phyloP scores from a whole-genome alignment of 2,329 filamentous ascomycete species.

The Fusarium sp. region DNA sequence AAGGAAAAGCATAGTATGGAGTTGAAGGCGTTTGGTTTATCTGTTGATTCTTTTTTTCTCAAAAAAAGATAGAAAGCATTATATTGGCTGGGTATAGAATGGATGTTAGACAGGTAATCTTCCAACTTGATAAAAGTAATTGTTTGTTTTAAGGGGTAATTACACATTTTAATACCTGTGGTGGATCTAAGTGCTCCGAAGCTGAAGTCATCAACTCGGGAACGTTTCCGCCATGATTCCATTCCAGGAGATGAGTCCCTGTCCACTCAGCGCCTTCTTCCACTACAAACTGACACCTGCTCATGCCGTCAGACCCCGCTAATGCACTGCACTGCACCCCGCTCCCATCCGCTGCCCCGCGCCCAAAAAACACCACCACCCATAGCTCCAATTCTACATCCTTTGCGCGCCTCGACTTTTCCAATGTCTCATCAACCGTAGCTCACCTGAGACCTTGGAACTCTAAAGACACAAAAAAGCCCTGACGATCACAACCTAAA shows the following conservation, averaged over 20 bases:
- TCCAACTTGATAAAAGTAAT: constrained; percentile 3
- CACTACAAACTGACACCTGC: background rate
- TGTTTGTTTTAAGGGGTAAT: background rate
- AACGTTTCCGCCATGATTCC: background rate
- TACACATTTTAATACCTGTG: background rate
- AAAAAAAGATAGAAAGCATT: background rate
- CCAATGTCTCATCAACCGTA: constrained; percentile 8
- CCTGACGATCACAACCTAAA: background rate
- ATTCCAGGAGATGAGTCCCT: background rate
- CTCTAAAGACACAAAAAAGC: background rate
- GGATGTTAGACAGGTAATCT: background rate
- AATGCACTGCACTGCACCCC: constrained; percentile 25
- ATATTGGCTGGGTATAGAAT: background rate
- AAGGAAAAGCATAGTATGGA: constrained; percentile 14
- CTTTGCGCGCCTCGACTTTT: background rate
- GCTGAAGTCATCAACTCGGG: background rate
- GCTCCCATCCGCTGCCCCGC: constrained; percentile 23
- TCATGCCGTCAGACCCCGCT: background rate
- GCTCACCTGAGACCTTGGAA: constrained; percentile 20
- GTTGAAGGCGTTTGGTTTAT: constrained; percentile 11
- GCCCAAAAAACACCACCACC: background rate
- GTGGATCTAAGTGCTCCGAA: background rate
- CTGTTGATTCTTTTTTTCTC: constrained; percentile 2
- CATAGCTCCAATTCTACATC: background rate
- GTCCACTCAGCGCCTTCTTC: background rate